A percentile compares a stretch with the other conserved stretches of the same genome.
Conservation (phyloP, 441 rosid species). For the Codiaeum variegatum region DNA sequence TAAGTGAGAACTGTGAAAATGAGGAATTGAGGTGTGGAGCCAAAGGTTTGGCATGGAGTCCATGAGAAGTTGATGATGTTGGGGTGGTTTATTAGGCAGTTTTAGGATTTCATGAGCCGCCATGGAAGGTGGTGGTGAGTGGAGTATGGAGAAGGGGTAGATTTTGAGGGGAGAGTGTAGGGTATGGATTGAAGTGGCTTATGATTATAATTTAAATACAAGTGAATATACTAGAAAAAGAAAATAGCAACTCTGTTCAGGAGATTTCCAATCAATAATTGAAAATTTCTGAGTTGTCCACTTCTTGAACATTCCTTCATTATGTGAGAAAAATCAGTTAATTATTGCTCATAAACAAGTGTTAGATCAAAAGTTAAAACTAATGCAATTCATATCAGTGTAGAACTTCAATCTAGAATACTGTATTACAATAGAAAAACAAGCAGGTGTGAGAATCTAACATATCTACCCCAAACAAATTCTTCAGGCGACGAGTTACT, state of each 20-base stretch:
- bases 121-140: not conserved
- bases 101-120: not conserved
- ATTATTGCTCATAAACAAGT: slow-evolving; percentile 11
- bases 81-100: slow-evolving; percentile 68
- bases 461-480: slow-evolving; percentile 2
- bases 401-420: not conserved
- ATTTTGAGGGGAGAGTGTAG: not conserved
- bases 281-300: too few species aligned
- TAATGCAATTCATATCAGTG: not conserved
- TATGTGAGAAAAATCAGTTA: not conserved
- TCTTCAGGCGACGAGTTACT: not conserved
- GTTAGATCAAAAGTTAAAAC: not conserved
- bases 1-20: slow-evolving; percentile 39
- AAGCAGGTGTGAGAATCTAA: not conserved
- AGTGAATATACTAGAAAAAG: too few species aligned
- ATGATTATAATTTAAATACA: too few species aligned
- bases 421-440: slow-evolving; percentile 5
- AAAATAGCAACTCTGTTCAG: too few species aligned
- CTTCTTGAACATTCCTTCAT: too few species aligned
- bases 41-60: slow-evolving; percentile 51
- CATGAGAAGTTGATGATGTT: slow-evolving; percentile 57
- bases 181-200: too few species aligned
- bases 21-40: slow-evolving; percentile 60
- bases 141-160: not conserved
- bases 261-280: too few species aligned